Conservation (phyloP, 2,329 filamentous ascomycete genomes). For the Didymosphaeria variabile region DNA sequence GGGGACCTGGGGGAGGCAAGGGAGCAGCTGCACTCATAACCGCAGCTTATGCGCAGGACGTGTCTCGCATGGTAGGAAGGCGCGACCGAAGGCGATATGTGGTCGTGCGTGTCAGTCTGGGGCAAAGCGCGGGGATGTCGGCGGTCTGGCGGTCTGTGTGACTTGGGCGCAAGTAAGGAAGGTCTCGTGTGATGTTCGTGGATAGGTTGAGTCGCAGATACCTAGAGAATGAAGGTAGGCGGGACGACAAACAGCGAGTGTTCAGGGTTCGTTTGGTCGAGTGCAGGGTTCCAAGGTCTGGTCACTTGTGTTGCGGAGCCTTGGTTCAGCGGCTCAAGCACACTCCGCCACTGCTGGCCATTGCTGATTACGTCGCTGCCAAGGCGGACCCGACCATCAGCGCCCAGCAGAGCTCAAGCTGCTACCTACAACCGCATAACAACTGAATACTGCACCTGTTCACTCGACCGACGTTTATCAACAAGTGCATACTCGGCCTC, state of each 20-base stretch:
- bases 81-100: slow-evolving; percentile 5
- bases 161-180: not conserved
- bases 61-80: slow-evolving; percentile 36
- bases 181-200: not conserved
- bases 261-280: not conserved
- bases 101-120: slow-evolving; percentile 1
- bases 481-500: not conserved
- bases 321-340: not conserved
- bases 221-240: not conserved
- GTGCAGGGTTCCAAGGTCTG: too few relatives aligned
- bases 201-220: not conserved
- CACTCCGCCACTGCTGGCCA: not conserved
- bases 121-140: slow-evolving; percentile 10
- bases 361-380: slow-evolving; percentile 13
- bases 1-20: slow-evolving; percentile 41
- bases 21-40: slow-evolving; percentile 52
- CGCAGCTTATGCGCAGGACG: slow-evolving; percentile 33
- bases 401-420: slow-evolving; percentile 8
- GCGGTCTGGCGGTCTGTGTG: not conserved
- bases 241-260: not conserved
- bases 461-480: not conserved
- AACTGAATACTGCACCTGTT: not conserved
- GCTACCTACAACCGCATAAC: not conserved
- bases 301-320: not conserved
- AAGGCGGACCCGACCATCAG: not conserved